These are phyloP conservation scores for Musa acuminata DNA, from an alignment of 176 grass and related monocot genomes.

Conservation along the genomic window DNA sequence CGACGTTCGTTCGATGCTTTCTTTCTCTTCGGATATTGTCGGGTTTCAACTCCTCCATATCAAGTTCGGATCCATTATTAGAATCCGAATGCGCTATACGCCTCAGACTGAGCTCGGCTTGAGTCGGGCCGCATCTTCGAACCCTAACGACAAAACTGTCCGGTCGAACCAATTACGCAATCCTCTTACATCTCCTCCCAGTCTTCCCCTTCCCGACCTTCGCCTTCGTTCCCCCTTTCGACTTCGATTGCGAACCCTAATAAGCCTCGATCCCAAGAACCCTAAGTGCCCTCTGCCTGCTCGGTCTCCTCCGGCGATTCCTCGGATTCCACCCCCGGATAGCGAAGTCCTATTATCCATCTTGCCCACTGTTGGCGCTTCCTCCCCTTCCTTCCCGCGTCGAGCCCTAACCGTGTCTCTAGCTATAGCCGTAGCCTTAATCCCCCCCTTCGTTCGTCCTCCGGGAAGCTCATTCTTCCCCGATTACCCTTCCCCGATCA, in stretches of 20 bases:
- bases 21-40: no score
- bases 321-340: neutral
- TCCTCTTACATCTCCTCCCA: neutral
- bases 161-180: neutral
- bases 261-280: neutral
- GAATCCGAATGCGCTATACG: no score
- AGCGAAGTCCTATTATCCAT: neutral
- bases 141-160: neutral
- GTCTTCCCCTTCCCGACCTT: neutral
- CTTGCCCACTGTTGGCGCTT: neutral
- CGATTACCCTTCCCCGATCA: neutral
- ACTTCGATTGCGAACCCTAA: neutral
- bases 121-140: no score
- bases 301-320: neutral
- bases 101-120: no score
- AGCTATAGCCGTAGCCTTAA: no score
- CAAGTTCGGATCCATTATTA: no score
- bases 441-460: neutral
- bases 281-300: neutral
- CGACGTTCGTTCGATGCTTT: no score
- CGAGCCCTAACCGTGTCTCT: constrained; percentile 6
- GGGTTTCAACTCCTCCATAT: no score
- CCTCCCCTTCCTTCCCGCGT: neutral
- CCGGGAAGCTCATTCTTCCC: neutral
- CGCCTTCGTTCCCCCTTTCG: neutral